Evolutionary conservation across 805 yeast genomes (phyloP), one percentile per base, ranked within the genome.

Genomic region (Candida patagonica): DNA sequence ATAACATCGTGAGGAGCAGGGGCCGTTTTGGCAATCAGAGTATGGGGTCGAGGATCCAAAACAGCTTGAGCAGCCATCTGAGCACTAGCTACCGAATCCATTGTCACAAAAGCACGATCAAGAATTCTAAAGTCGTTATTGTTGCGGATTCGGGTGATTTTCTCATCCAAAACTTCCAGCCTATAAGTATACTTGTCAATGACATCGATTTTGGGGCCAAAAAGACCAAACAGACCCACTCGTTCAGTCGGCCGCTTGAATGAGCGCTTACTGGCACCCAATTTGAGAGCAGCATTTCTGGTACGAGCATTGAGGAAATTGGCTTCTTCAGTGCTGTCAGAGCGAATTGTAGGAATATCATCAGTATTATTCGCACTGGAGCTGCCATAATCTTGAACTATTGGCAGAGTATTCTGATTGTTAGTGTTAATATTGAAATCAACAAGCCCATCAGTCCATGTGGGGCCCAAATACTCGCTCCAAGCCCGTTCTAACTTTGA

Each of bases 11-110:
- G 89, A 3, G 97, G 97, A 1, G 97, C 94, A 0, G 97, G 97
- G 0, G 97, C 97, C 42, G 87, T 63, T 30, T 73, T 67, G 3
- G 95, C 82, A 26, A 88, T 83, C 39, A 92, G 65, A 42, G 78
- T 83, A 55, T 83, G 80, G 6, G 92, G 86, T 42, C 83, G 73
- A 0, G 96, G 96, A 55, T 88, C 96, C 42, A 92, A 59, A 0
- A 89, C 88, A 0, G 96, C 92, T 58, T 92, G 98, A 0, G 96
- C 96, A 22, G 92, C 80, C 84, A 87, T 80, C 58, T 89, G 98
- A 2, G 97, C 96, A 49, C 87, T 79, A 0, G 96, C 95, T 2
- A 87, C 96, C 0, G 92, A 74, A 48, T 84, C 89, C 95, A 89
- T 83, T 0, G 97, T 92, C 6, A 89, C 76, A 60, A 89, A 89